Conservation (phyloP, 2,329 filamentous ascomycete species). For the Ascochyta fabae region DNA sequence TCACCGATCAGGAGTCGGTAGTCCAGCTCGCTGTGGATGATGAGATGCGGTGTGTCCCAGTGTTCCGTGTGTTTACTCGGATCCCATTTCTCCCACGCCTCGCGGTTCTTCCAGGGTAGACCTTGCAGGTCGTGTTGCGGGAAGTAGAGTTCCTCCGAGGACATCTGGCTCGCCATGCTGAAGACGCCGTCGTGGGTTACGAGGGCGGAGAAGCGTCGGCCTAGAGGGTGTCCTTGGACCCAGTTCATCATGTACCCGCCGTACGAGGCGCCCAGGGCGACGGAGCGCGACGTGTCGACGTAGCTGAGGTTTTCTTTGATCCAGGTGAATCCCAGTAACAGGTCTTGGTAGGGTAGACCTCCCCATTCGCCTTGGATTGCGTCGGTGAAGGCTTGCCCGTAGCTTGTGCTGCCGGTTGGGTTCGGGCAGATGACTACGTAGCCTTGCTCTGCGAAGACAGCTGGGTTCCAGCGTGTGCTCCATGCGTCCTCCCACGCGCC, state of each 20-base stretch:
- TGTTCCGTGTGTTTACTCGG: constrained; percentile 63
- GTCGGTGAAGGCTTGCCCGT: constrained; percentile 78
- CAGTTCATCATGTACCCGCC: constrained; percentile 67
- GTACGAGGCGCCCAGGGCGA: constrained; percentile 71
- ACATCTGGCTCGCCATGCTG: constrained; percentile 61
- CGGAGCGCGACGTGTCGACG: constrained; percentile 72
- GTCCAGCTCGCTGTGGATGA: constrained; percentile 90
- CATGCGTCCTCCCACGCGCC: constrained; percentile 77
- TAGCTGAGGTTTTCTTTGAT: constrained; percentile 70
- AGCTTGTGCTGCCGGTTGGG: constrained; percentile 82
- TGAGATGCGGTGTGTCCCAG: constrained; percentile 86
- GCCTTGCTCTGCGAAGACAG: constrained; percentile 84
- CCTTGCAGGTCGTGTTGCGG: constrained; percentile 54
- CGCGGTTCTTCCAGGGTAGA: constrained; percentile 46
- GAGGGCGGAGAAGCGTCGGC: constrained; percentile 83
- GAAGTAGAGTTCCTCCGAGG: constrained; percentile 61
- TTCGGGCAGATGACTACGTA: constrained; percentile 85
- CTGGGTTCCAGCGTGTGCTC: constrained; percentile 86
- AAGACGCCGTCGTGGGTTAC: constrained; percentile 90
- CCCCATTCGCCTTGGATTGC: constrained; percentile 84
- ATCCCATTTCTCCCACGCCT: constrained; percentile 64
- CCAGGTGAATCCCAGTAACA: constrained; percentile 79
- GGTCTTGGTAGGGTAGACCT: constrained; percentile 80
- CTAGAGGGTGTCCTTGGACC: constrained; percentile 87
- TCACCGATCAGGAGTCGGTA: constrained; percentile 87